Percentiles rank a stretch among this genome's conserved stretches.
Evolutionary conservation across 2,329 filamentous ascomycete genomes (phyloP).

Genomic region (Leptographium lundbergii): DNA sequence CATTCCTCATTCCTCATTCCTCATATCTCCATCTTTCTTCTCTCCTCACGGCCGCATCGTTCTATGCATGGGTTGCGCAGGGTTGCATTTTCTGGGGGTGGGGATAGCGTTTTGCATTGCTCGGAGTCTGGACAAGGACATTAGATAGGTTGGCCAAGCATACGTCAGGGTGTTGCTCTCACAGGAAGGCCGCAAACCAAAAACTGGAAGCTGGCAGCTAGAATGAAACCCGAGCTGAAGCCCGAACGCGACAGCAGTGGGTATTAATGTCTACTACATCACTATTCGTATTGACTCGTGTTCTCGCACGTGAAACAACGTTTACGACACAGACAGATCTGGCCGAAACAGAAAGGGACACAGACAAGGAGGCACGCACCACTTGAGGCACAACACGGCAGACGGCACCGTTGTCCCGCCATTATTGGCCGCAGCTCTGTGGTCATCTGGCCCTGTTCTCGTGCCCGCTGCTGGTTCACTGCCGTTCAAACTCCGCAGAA

Average conservation of each 20-base stretch:
- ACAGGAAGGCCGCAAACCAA: background rate
- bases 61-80: background rate
- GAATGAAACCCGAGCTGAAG: background rate
- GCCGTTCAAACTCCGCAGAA: conserved; percentile 3
- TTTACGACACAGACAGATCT: background rate
- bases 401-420: background rate
- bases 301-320: background rate
- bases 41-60: background rate
- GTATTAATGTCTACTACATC: background rate
- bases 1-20: background rate
- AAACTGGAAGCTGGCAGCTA: background rate
- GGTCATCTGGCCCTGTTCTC: background rate
- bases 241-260: background rate
- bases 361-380: conserved; percentile 1
- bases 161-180: background rate
- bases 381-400: background rate
- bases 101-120: conserved; percentile 6
- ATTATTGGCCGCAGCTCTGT: background rate
- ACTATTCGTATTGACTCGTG: background rate
- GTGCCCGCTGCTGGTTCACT: background rate
- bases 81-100: background rate
- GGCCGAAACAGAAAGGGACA: background rate
- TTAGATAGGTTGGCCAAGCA: background rate
- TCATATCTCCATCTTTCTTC: background rate
- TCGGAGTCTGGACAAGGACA: conserved; percentile 5